phyloP scores from a whole-genome alignment of 345 rosid species.

The Nephelium lappaceum region DNA sequence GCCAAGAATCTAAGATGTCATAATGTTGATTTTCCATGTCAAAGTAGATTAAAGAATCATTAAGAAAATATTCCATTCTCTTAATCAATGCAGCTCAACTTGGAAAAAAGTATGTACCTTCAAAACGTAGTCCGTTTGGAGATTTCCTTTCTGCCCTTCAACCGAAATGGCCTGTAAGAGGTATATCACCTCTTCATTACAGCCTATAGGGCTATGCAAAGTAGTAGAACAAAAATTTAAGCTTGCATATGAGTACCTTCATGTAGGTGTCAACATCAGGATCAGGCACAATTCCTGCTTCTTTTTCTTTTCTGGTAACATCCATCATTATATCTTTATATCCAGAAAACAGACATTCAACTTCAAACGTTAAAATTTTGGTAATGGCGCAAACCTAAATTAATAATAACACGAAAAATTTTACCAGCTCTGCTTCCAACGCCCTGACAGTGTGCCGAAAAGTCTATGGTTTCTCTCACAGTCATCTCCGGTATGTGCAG shows the following conservation, averaged over 20 bases:
- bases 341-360: neutral
- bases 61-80: neutral
- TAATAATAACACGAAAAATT: neutral
- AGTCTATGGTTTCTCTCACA: constrained; percentile 67
- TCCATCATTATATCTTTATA: constrained; percentile 55
- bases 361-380: neutral
- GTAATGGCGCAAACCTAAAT: neutral
- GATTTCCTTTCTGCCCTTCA: constrained; percentile 30
- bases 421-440: constrained; percentile 48
- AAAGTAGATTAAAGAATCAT: neutral
- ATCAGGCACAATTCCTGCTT: constrained; percentile 54
- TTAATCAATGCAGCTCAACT: neutral
- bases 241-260: constrained; percentile 42
- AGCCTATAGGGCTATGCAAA: neutral
- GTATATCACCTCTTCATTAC: neutral
- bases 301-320: constrained; percentile 57
- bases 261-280: constrained; percentile 58
- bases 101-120: constrained; percentile 29
- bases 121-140: constrained; percentile 51
- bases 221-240: neutral
- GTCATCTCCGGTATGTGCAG: constrained; percentile 64
- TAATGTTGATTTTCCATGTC: constrained; percentile 2
- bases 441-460: constrained; percentile 64
- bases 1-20: constrained; percentile 39
- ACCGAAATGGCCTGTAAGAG: constrained; percentile 41